Conservation (phyloP, 1,139 yeast genomes). For the Taphrina betulina region DNA sequence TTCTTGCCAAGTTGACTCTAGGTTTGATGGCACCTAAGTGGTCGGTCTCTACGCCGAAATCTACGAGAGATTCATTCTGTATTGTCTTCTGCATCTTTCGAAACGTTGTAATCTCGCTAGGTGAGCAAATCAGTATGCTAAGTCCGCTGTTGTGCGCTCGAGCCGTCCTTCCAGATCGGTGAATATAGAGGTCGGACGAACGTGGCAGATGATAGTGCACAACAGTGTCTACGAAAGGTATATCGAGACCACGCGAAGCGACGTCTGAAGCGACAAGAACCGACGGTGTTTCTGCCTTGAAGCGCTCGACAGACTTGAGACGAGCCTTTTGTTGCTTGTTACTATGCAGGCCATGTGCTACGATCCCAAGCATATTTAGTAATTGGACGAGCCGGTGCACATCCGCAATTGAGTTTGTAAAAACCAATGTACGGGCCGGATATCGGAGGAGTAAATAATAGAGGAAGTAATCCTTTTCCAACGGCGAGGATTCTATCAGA, state of each 20-base stretch:
- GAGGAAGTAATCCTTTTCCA: constrained; percentile 83
- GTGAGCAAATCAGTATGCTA: constrained; percentile 85
- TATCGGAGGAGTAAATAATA: constrained; percentile 84
- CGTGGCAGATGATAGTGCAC: constrained; percentile 95
- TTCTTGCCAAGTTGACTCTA: constrained; percentile 66
- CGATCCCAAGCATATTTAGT: constrained; percentile 65
- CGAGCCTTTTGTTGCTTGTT: constrained; percentile 95
- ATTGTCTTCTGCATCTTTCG: constrained; percentile 58
- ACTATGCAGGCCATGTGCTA: constrained; percentile 83
- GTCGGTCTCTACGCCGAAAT: constrained; percentile 75
- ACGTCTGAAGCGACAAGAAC: constrained; percentile 93
- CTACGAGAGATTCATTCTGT: constrained; percentile 62
- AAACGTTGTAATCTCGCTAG: constrained; percentile 58
- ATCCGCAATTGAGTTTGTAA: constrained; percentile 90
- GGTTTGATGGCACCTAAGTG: constrained; percentile 67
- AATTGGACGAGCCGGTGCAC: constrained; percentile 82
- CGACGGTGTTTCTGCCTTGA: constrained; percentile 50
- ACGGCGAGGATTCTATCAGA: constrained; percentile 83
- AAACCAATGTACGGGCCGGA: constrained; percentile 86
- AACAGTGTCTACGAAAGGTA: constrained; percentile 86
- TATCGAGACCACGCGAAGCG: constrained; percentile 97
- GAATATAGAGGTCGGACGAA: constrained; percentile 90
- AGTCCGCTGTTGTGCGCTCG: constrained; percentile 95
- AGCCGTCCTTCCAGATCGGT: constrained; percentile 97
- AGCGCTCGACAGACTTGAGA: constrained; percentile 72